Percentiles rank a stretch among this genome's conserved stretches.
Conservation (phyloP, 768 basidiomycete species). For the Lactarius vividus region DNA sequence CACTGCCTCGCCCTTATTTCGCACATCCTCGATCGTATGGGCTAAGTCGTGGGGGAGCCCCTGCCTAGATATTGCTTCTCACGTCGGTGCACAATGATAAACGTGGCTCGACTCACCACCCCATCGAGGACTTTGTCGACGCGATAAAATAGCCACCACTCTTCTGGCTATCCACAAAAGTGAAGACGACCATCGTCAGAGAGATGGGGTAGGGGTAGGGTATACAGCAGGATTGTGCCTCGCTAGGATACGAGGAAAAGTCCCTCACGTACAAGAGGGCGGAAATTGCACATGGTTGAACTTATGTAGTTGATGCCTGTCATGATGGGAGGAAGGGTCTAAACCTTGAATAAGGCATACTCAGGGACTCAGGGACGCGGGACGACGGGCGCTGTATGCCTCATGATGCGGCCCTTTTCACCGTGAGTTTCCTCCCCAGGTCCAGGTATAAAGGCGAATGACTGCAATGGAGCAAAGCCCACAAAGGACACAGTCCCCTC, state of each 20-base stretch:
- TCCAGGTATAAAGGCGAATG: not conserved
- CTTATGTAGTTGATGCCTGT: not conserved
- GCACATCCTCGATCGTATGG: slow-evolving; percentile 3
- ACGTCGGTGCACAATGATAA: not conserved
- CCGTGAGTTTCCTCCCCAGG: not conserved
- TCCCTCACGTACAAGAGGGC: not conserved
- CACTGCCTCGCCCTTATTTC: slow-evolving; percentile 10
- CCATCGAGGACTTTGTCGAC: not conserved
- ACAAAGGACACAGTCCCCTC: not conserved
- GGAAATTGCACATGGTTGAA: not conserved
- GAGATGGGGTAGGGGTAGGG: not conserved
- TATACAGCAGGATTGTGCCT: not conserved
- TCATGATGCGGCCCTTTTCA: not conserved
- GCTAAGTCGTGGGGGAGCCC: slow-evolving; percentile 19
- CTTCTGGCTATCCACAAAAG: not conserved
- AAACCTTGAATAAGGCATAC: not conserved
- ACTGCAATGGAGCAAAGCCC: not conserved
- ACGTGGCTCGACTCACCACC: slow-evolving; percentile 13
- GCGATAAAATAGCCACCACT: slow-evolving; percentile 10
- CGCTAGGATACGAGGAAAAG: not conserved
- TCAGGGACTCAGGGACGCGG: not conserved
- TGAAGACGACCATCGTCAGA: slow-evolving; percentile 10
- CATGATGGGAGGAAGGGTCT: not conserved
- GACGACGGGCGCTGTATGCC: not conserved
- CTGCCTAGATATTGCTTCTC: not conserved